Evolutionary conservation across 1,284 basidiomycete species (phyloP).

Genomic region (Anthracocystis panici-leucophaei): DNA sequence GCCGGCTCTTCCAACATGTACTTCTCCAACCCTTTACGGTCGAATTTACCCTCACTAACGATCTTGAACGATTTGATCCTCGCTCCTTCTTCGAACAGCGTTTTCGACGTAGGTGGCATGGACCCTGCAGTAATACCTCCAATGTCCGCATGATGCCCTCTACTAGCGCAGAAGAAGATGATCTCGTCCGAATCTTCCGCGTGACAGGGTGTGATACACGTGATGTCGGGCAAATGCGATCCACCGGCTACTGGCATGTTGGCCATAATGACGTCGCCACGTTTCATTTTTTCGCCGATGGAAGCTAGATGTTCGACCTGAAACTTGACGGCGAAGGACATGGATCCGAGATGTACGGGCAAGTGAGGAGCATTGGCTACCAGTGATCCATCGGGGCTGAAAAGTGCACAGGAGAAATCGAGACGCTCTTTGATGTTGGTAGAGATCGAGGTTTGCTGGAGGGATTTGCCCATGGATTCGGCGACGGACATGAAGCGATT

Average conservation of each 20-base stretch:
- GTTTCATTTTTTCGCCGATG: slow-evolving; percentile 73
- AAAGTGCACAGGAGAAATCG: slow-evolving; percentile 87
- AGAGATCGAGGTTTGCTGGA: slow-evolving; percentile 87
- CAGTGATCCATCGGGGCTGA: slow-evolving; percentile 88
- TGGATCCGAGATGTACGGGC: slow-evolving; percentile 76
- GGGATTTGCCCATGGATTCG: slow-evolving; percentile 89
- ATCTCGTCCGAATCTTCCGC: slow-evolving; percentile 75
- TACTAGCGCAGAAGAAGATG: slow-evolving; percentile 91
- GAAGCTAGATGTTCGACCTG: slow-evolving; percentile 80
- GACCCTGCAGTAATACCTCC: slow-evolving; percentile 81
- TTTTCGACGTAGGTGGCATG: slow-evolving; percentile 93
- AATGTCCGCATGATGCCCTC: slow-evolving; percentile 79
- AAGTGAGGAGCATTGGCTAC: slow-evolving; percentile 87
- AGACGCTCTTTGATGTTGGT: slow-evolving; percentile 91
- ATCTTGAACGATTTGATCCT: slow-evolving; percentile 93
- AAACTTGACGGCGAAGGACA: slow-evolving; percentile 83
- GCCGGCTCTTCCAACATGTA: slow-evolving; percentile 89
- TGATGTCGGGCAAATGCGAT: slow-evolving; percentile 78
- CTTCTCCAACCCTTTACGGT: slow-evolving; percentile 79
- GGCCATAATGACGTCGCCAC: slow-evolving; percentile 90
- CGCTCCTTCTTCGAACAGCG: slow-evolving; percentile 92
- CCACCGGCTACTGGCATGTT: slow-evolving; percentile 90
- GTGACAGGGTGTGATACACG: slow-evolving; percentile 90
- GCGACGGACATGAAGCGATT: slow-evolving; percentile 93
- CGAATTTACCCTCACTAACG: slow-evolving; percentile 83